These are phyloP conservation scores for Chaetomidium leptoderma DNA, from an alignment of 495 filamentous ascomycete species.

Conservation along the genomic window DNA sequence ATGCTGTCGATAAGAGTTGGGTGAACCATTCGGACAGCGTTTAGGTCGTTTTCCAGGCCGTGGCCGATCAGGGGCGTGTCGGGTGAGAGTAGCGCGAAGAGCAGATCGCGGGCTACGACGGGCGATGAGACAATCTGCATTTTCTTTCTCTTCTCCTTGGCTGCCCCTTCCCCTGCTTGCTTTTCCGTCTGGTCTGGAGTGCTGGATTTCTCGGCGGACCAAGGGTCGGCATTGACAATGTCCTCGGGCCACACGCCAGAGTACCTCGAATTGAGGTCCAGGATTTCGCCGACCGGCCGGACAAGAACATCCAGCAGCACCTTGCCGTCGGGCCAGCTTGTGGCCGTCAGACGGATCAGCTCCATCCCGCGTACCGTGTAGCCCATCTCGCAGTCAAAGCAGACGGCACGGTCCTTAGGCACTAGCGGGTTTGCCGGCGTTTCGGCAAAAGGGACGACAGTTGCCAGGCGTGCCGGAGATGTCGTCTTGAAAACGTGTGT, in stretches of 20 bases:
- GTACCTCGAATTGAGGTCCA: slow-evolving; percentile 87
- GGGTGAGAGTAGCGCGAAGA: slow-evolving; percentile 66
- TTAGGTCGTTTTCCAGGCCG: slow-evolving; percentile 92
- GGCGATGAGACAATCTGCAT: slow-evolving; percentile 71
- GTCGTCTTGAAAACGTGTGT: slow-evolving; percentile 87
- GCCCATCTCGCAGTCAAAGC: slow-evolving; percentile 96
- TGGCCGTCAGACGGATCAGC: slow-evolving; percentile 79
- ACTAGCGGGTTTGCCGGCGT: slow-evolving; percentile 61
- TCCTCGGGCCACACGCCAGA: slow-evolving; percentile 78
- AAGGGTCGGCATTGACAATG: slow-evolving; percentile 62
- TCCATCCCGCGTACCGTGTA: slow-evolving; percentile 86
- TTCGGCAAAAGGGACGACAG: slow-evolving; percentile 69
- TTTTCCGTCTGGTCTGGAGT: background rate
- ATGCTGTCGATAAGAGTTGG: slow-evolving; percentile 81
- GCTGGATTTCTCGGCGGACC: slow-evolving; percentile 32
- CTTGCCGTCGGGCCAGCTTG: slow-evolving; percentile 76
- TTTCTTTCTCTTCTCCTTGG: slow-evolving; percentile 16
- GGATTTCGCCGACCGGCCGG: slow-evolving; percentile 70
- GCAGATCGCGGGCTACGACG: slow-evolving; percentile 61
- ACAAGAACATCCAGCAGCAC: slow-evolving; percentile 81
- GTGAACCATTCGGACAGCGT: slow-evolving; percentile 76
- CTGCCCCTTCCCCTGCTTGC: background rate
- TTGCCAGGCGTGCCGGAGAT: slow-evolving; percentile 68
- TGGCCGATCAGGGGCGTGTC: slow-evolving; percentile 84
- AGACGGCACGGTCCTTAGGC: slow-evolving; percentile 51